Conservation (phyloP, 2,329 filamentous ascomycete species). For the Colletotrichum musicola region DNA sequence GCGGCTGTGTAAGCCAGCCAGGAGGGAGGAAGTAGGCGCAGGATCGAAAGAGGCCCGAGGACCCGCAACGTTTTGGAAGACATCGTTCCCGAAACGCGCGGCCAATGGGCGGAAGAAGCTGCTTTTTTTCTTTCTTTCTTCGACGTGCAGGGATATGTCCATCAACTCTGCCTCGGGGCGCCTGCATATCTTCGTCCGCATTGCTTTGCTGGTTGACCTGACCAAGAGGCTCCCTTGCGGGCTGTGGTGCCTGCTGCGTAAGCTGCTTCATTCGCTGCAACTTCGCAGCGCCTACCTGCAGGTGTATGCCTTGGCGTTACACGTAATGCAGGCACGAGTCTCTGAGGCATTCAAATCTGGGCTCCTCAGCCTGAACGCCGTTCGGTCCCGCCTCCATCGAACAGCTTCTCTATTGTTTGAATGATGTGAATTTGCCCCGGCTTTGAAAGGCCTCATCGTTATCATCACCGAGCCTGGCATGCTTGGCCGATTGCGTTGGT, state of each 20-base stretch:
- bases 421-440: too few species aligned
- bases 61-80: constrained; percentile 24
- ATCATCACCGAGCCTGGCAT: constrained; percentile 10
- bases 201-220: background rate
- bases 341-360: background rate
- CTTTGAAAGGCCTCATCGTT: constrained; percentile 18
- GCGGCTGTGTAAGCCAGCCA: constrained; percentile 32
- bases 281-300: background rate
- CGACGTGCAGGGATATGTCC: background rate
- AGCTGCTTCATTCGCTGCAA: background rate
- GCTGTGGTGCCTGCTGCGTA: background rate
- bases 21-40: background rate
- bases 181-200: background rate
- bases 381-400: background rate
- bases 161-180: too few species aligned
- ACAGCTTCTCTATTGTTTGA: too few species aligned
- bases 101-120: constrained; percentile 13
- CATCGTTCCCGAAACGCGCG: constrained; percentile 30
- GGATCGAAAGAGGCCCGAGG: constrained; percentile 13
- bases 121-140: background rate
- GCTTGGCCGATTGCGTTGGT: background rate
- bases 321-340: background rate
- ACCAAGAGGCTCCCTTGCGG: too few species aligned
- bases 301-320: background rate
- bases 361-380: too few species aligned